Conservation (phyloP, 768 basidiomycete species). For the Chalciporus sphaerocephalus region DNA sequence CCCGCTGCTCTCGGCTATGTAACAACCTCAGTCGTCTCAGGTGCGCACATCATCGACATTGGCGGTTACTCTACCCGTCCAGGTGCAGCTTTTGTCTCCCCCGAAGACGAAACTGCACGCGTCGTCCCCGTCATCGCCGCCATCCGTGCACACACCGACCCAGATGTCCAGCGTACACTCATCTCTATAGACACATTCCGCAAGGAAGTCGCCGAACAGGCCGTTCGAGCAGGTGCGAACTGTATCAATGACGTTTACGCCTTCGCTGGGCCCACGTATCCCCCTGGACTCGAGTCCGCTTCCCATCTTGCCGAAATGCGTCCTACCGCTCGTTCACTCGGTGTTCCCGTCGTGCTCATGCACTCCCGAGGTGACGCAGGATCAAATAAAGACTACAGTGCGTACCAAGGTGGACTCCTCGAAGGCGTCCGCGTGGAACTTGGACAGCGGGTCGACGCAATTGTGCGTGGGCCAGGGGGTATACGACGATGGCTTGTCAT, state of each 20-base stretch:
- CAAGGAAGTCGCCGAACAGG: slow-evolving; percentile 13
- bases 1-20: slow-evolving; percentile 53
- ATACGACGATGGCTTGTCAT: slow-evolving; percentile 85
- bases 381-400: slow-evolving; percentile 59
- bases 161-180: slow-evolving; percentile 11
- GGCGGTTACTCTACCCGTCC: slow-evolving; percentile 95
- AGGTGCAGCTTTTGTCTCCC: slow-evolving; percentile 58
- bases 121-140: slow-evolving; percentile 68
- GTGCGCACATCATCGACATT: slow-evolving; percentile 81
- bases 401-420: slow-evolving; percentile 50
- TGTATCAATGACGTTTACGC: slow-evolving; percentile 93
- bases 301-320: slow-evolving; percentile 59
- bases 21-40: slow-evolving; percentile 43
- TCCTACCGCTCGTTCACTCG: slow-evolving; percentile 52
- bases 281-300: slow-evolving; percentile 29
- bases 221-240: slow-evolving; percentile 74
- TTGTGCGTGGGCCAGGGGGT: slow-evolving; percentile 65
- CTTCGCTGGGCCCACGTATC: slow-evolving; percentile 62
- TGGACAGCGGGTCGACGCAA: slow-evolving; percentile 57
- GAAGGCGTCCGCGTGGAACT: slow-evolving; percentile 70
- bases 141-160: slow-evolving; percentile 39
- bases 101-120: slow-evolving; percentile 66
- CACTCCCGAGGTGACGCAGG: slow-evolving; percentile 87
- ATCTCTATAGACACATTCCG: slow-evolving; percentile 30
- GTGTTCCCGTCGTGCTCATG: slow-evolving; percentile 87